These are phyloP conservation scores for Perkinsus marinus DNA, from an alignment of 169 alveolate species.

Conservation along the genomic window DNA sequence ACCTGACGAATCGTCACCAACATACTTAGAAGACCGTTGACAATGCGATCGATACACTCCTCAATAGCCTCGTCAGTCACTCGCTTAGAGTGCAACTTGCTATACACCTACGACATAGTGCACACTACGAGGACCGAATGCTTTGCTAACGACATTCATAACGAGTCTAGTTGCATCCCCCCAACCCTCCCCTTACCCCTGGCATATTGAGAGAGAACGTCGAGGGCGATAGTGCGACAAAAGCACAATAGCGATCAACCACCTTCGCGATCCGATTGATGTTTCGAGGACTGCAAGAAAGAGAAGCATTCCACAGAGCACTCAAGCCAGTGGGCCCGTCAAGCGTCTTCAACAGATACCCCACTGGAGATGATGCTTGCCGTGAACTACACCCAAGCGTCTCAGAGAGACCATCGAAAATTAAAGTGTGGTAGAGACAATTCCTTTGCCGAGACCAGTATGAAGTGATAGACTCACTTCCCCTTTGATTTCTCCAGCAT, in stretches of 20 bases:
- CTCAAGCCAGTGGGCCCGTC: too few relatives aligned
- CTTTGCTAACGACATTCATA: neutral
- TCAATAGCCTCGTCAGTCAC: constrained; percentile 18
- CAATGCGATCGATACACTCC: constrained; percentile 13
- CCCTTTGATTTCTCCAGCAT: neutral
- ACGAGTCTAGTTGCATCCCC: neutral
- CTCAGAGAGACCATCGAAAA: too few relatives aligned
- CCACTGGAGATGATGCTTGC: too few relatives aligned
- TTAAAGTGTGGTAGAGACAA: neutral
- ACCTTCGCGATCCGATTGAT: constrained; percentile 27
- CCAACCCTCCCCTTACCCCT: neutral
- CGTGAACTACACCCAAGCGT: too few relatives aligned
- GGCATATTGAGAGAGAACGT: constrained; percentile 25
- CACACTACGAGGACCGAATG: neutral
- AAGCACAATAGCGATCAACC: constrained; percentile 32
- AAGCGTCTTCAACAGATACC: too few relatives aligned
- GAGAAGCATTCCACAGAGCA: too few relatives aligned
- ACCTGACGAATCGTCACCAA: constrained; percentile 13
- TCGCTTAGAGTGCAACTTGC: constrained; percentile 2
- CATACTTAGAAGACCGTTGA: constrained; percentile 17
- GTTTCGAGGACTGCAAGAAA: constrained; percentile 4
- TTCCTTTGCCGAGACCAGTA: too few relatives aligned
- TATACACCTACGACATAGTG: neutral
- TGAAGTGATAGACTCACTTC: neutral
- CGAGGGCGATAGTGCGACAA: constrained; percentile 23